Evolutionary conservation across 2,329 filamentous ascomycete genomes (phyloP), one percentile per base, ranked within the genome.

Genomic region (Pleoardoris graminearum): DNA sequence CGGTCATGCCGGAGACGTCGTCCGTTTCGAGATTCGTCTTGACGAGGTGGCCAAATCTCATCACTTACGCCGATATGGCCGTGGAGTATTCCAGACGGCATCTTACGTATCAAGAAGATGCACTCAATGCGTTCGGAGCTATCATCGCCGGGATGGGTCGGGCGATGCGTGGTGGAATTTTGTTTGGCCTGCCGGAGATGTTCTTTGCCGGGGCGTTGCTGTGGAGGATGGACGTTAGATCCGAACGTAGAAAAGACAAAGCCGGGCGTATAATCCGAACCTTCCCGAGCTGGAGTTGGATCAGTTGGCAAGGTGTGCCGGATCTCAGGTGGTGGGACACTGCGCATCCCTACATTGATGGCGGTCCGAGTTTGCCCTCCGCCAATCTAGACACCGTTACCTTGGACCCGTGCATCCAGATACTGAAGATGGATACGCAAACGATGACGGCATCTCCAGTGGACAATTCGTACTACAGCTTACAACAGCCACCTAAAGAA

Each of bases 181-280:
- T 58, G 8, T 54, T 33, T 16, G 55, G 57, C 5, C 22, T 58
- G 8, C 57, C 57, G 2, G 55, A 47, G 29, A 29, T 56, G n/a
- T 38, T 51, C 42, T 58, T 60, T 19, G 53, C 55, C 19, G 29
- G 46, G 5, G 35, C 50, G 2, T 33, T 60, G 4, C 44, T 56
- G 1, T 60, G 55, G 57, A 17, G 32, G 32, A 48, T 21, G 38
- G 14, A 39, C 33, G n/a, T 12, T 21, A n/a, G 14, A 17, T 7
- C 5, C 43, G 21, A n/a, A 39, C 47, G 46, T 11, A 35, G 35
- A 22, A 25, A 21, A 19, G 29, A 39, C 16, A 38, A 14, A 14
- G 17, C 30, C 10, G 51, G 41, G 17, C 27, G 22, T 23, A 17
- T 22, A 11, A 23, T 54, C 12, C 14, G 30, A 14, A 14, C 5